Evolutionary conservation across 805 yeast genomes (phyloP), one percentile per base, ranked within the genome.

Genomic region (Lipomyces spencermartinsiae): DNA sequence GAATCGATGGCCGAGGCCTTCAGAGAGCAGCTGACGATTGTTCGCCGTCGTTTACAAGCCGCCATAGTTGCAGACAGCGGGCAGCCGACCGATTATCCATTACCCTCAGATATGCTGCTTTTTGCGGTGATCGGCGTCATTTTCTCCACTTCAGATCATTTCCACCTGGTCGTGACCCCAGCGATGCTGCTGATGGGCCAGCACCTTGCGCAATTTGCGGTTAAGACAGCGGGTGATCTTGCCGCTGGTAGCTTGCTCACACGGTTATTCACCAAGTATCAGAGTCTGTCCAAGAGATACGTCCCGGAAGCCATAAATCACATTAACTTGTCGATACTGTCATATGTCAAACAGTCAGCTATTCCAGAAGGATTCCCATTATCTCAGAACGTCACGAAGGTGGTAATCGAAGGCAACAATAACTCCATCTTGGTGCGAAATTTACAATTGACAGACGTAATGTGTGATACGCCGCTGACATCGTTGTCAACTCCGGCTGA

Each of bases 71-170:
- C 35, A 2, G 14, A 35, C n/a, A 51, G 46, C 8, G 67, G 49
- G 29, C 34, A 25, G n/a, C 34, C 31, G 22, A 49, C 66, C 5
- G 71, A 69, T 19, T 69, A 69, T 51, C 72, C 72, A 19, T 43
- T 68, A 9, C 68, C 72, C 10, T 69, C 72, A 8, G 97, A 93
- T 75, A 78, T 92, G 67, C 78, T 91, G 5, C 85, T 90, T 68
- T 91, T 89, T 74, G 82, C 87, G 0, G 74, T 92, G 4, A 83
- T 93, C 66, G 98, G 98, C 6, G 82, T 84, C 63, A 76, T 93
- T 4, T 95, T 90, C 76, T 93, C 99, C 0, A 92, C 98, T 0
- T 95, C 99, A 0, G 99, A 95, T 81, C 93, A 92, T 76, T 94
- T 91, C 79, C 99, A 95, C 81, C 83, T 93, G 67, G 90, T 95